Percentiles rank a stretch among this genome's conserved stretches.
Conservation (phyloP, 352 stramenopile genomes). For the Aphanomyces cochlioides region DNA sequence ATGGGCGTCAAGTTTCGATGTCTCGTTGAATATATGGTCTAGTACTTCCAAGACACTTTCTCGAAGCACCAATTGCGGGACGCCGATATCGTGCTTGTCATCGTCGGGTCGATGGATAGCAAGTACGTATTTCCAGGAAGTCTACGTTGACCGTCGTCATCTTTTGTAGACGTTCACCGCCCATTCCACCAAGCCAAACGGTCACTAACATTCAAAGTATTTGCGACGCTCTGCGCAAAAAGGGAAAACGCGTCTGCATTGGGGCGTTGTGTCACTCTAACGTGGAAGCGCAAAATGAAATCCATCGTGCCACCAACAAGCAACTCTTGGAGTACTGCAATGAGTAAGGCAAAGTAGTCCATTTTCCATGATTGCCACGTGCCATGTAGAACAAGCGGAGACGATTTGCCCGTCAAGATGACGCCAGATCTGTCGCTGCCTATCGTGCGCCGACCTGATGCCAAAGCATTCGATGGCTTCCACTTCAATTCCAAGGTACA, state of each 20-base stretch:
- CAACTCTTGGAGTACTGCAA: slow-evolving; percentile 73
- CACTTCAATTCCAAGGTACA: slow-evolving; percentile 80
- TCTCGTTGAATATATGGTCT: neutral
- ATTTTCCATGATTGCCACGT: neutral
- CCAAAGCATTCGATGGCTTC: slow-evolving; percentile 64
- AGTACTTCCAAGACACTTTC: slow-evolving; percentile 74
- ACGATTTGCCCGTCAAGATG: slow-evolving; percentile 63
- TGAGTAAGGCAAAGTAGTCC: slow-evolving; percentile 40
- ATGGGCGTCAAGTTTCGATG: neutral
- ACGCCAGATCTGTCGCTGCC: slow-evolving; percentile 71
- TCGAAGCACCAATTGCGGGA: slow-evolving; percentile 49
- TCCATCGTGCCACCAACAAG: slow-evolving; percentile 44
- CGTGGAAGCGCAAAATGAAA: slow-evolving; percentile 39
- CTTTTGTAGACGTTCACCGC: slow-evolving; percentile 4
- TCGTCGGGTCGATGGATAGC: slow-evolving; percentile 69
- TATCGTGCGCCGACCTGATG: slow-evolving; percentile 55
- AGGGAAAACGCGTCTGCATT: slow-evolving; percentile 74
- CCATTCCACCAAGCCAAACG: slow-evolving; percentile 37
- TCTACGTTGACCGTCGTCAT: neutral
- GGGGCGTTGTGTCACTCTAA: slow-evolving; percentile 51
- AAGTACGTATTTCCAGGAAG: slow-evolving; percentile 34
- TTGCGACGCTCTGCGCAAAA: slow-evolving; percentile 76
- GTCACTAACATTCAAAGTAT: slow-evolving; percentile 61
- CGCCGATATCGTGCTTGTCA: slow-evolving; percentile 72
- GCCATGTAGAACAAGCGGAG: slow-evolving; percentile 48